phyloP scores from a whole-genome alignment of 768 basidiomycete genomes.

The Omphalotus guepiniiformis region DNA sequence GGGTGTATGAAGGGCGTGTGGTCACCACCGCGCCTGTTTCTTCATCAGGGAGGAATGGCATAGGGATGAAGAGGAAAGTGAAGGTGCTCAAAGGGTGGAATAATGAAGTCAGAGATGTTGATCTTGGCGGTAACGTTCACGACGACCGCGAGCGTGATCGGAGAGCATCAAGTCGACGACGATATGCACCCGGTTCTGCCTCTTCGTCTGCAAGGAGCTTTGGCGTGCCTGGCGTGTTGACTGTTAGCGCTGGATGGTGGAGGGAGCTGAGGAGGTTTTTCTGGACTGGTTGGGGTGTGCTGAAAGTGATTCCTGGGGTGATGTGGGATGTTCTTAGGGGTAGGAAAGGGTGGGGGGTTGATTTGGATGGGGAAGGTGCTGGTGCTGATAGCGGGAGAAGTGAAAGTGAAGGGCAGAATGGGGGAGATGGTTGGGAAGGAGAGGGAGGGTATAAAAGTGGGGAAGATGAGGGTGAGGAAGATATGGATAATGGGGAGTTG shows the following conservation, averaged over 20 bases:
- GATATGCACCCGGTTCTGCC: conserved; percentile 23
- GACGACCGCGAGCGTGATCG: conserved; percentile 31
- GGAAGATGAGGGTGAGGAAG: conserved; percentile 14
- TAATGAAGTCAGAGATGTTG: conserved; percentile 47
- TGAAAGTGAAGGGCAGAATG: conserved; percentile 19
- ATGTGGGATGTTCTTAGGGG: conserved; percentile 16
- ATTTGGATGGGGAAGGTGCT: conserved; percentile 15
- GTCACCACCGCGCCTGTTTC: conserved; percentile 14
- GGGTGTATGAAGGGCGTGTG: conserved; percentile 13
- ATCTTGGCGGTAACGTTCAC: conserved; percentile 38
- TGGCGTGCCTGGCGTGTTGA: conserved; percentile 9
- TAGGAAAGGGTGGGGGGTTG: conserved; percentile 19
- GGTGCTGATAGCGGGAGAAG: neutral
- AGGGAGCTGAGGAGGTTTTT: neutral
- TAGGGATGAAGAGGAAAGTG: conserved; percentile 18
- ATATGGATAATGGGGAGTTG: conserved; percentile 31
- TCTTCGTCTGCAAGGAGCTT: conserved; percentile 11
- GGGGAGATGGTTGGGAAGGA: conserved; percentile 19
- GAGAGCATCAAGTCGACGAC: conserved; percentile 17
- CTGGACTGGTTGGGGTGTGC: conserved; percentile 1
- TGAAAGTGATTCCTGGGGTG: neutral
- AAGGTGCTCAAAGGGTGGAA: conserved; percentile 32
- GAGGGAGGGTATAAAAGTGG: conserved; percentile 2
- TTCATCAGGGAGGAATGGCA: conserved; percentile 13
- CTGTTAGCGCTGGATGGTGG: conserved; percentile 4